Evolutionary conservation across 2,329 filamentous ascomycete species (phyloP), one percentile per base, ranked within the genome.

Genomic region (Rachicladosporium sp.): DNA sequence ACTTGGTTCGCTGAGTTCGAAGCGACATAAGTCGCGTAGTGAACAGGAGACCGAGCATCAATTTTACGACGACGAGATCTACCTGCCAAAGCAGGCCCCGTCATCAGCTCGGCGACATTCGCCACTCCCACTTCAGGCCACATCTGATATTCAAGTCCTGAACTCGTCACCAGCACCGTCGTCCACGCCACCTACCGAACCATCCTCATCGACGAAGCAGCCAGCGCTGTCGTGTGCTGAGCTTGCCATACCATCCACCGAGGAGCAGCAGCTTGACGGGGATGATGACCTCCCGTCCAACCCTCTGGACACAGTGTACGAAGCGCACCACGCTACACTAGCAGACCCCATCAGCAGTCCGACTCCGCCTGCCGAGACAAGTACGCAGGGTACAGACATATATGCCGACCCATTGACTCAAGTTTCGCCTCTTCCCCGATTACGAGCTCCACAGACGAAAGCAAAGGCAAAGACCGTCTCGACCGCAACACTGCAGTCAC

Each of bases 271-370:
- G 41, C 35, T 44, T 15, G 46, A 38, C 31, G 46, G 40, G 43
- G 50, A 43, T 44, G 47, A 31, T 44, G 58, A n/a, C 35, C 48
- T 11, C 4, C 27, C 6, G 8, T 30, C 31, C 41, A 21, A 32
- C 35, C 44, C 39, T 41, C 45, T 35, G 42, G 50, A 41, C 44
- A 49, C 36, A 41, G 55, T 35, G 27, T 53, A 40, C 38, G 56
- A 60, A 23, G 43, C 50, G 4, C 43, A 56, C 13, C 65, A 64
- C 43, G 59, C 60, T 11, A 67, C 62, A 1, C 58, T 64, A 54
- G 65, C 65, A 6, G 59, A 65, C 29, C 65, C 65, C 11, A 53
- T 54, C 41, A 66, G 64, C 33, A 68, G 64, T 33, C 51, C 54
- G 10, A 36, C 27, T 37, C 12, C 37, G 34, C 32, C 27, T 36